A percentile compares a stretch with the other conserved stretches of the same genome.
Evolutionary conservation across 331 rosid species (phyloP).

Genomic region (Pyracantha coccinea): DNA sequence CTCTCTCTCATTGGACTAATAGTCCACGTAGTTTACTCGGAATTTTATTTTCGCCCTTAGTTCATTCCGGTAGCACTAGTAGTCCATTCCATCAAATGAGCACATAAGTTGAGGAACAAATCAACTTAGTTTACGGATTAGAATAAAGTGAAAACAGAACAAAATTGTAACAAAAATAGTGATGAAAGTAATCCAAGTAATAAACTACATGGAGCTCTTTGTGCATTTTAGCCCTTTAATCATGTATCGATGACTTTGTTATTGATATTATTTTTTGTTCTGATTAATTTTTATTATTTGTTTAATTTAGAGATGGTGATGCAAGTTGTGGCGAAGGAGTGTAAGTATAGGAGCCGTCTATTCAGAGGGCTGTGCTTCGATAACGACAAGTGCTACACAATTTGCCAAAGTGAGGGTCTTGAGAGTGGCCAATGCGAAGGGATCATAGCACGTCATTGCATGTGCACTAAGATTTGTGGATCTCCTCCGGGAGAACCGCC

Average conservation of each 20-base stretch:
- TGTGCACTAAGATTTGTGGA: not conserved
- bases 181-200: too few relatives aligned
- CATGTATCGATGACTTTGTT: not conserved
- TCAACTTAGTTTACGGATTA: too few relatives aligned
- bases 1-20: not conserved
- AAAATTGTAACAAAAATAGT: too few relatives aligned
- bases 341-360: not conserved
- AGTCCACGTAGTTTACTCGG: too few relatives aligned
- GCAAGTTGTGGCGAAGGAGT: not conserved
- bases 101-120: too few relatives aligned
- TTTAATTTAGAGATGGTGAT: not conserved
- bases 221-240: not conserved
- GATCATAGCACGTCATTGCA: not conserved
- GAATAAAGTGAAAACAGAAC: too few relatives aligned
- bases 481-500: not conserved
- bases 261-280: not conserved
- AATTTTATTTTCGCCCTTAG: too few relatives aligned
- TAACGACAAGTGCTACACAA: not conserved
- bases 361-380: not conserved
- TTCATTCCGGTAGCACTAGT: too few relatives aligned
- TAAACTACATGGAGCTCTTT: too few relatives aligned
- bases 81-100: too few relatives aligned
- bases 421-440: not conserved
- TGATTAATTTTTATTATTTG: not conserved
- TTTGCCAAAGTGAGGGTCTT: not conserved